phyloP scores from a whole-genome alignment of 2,329 filamentous ascomycete genomes.

The Blastomyces parvus region DNA sequence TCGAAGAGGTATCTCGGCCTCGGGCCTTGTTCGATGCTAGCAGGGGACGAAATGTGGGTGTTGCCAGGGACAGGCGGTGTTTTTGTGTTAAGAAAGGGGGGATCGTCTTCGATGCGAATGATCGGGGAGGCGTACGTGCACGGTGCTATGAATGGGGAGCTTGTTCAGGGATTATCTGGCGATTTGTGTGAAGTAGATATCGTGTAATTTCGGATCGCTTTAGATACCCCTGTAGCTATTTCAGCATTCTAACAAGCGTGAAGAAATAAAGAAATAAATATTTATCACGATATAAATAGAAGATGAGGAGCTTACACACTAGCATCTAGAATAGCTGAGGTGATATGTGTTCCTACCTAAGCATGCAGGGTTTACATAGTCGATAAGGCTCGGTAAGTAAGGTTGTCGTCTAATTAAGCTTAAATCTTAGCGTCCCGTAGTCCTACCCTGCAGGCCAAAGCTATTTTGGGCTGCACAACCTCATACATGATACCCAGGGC shows the following conservation, averaged over 20 bases:
- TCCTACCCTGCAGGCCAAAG: background rate
- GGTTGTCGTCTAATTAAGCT: conserved; percentile 4
- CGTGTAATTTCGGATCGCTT: background rate
- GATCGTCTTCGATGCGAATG: conserved; percentile 6
- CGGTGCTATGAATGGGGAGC: conserved; percentile 15
- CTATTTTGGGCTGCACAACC: background rate
- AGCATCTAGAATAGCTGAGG: background rate
- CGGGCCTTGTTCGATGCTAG: conserved; percentile 8
- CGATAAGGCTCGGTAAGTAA: background rate
- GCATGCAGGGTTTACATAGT: background rate
- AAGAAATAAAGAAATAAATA: background rate
- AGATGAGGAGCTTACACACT: background rate
- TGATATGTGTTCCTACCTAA: background rate
- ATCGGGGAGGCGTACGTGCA: conserved; percentile 17
- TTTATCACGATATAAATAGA: background rate
- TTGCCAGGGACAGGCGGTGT: conserved; percentile 13
- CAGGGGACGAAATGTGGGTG: conserved; percentile 14
- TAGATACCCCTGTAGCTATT: background rate
- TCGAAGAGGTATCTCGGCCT: conserved; percentile 13
- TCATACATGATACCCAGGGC: background rate
- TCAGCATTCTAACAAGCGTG: background rate
- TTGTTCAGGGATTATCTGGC: conserved; percentile 6
- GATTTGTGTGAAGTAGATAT: conserved; percentile 5
- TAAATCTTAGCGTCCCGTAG: background rate
- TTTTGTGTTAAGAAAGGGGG: conserved; percentile 10